phyloP scores from a whole-genome alignment of 441 rosid species.

The Pelargonium australe region DNA sequence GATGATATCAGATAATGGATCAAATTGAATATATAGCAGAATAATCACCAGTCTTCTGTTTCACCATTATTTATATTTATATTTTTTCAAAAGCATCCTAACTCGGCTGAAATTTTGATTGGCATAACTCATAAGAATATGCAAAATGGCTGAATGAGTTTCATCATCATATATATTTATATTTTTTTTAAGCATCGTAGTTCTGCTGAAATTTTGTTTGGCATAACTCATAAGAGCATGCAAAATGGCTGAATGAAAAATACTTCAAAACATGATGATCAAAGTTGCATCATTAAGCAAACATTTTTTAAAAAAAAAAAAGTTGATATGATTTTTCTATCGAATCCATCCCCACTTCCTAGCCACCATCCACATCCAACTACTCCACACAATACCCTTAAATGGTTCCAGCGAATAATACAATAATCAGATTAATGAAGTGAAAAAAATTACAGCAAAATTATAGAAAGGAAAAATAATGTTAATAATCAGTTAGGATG shows the following conservation, averaged over 20 bases:
- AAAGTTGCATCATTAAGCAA: not conserved
- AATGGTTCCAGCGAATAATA: too few relatives aligned
- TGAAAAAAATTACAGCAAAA: too few relatives aligned
- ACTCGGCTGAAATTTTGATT: not conserved
- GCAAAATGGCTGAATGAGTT: not conserved
- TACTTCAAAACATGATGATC: not conserved
- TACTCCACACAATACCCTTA: too few relatives aligned
- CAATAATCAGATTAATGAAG: too few relatives aligned
- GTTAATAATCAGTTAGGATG: conserved; percentile 18
- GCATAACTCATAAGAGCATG: not conserved
- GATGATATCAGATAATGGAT: not conserved
- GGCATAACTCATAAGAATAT: not conserved
- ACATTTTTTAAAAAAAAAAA: too few relatives aligned
- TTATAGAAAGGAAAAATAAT: conserved; percentile 10
- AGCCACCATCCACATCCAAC: too few relatives aligned
- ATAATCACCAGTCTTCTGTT: too few relatives aligned
- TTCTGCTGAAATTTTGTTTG: not conserved
- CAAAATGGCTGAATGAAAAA: not conserved
- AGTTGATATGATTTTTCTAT: too few relatives aligned
- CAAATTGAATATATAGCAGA: too few relatives aligned
- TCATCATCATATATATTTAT: too few relatives aligned
- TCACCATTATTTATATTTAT: not conserved
- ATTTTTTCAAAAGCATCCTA: not conserved
- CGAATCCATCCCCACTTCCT: too few relatives aligned
- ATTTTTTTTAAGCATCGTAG: not conserved